Conservation (phyloP, 2,329 filamentous ascomycete species). For the Trichoderma guizhouense region DNA sequence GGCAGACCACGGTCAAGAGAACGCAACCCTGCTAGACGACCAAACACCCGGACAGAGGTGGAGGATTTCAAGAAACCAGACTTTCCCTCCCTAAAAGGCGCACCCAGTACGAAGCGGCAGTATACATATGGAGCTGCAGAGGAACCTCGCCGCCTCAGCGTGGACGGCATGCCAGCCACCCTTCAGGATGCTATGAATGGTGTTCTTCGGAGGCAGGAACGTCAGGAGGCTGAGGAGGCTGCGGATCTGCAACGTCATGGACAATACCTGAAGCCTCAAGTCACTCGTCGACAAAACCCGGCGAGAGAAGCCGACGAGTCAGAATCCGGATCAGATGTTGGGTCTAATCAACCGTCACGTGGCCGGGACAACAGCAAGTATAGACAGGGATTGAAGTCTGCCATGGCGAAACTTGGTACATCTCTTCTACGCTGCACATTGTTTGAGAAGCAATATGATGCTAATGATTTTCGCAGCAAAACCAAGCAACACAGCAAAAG, state of each 20-base stretch:
- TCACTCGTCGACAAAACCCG: neutral
- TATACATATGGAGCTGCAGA: conserved; percentile 38
- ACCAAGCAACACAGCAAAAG: neutral
- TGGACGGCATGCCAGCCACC: neutral
- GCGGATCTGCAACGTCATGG: neutral
- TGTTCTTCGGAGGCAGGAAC: conserved; percentile 7
- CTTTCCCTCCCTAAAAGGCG: conserved; percentile 29
- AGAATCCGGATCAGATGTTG: neutral
- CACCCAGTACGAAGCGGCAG: conserved; percentile 36
- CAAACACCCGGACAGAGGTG: neutral
- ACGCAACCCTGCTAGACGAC: conserved; percentile 13
- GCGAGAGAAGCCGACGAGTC: neutral
- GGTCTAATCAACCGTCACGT: neutral
- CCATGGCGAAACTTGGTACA: neutral
- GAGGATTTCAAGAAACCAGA: conserved; percentile 26
- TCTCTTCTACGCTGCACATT: neutral
- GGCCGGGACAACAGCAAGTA: neutral
- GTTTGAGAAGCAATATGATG: neutral
- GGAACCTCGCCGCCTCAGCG: conserved; percentile 29
- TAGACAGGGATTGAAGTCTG: neutral
- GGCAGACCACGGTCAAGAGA: conserved; percentile 20
- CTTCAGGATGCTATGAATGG: conserved; percentile 5
- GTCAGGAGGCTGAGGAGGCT: conserved; percentile 7
- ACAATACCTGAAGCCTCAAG: neutral
- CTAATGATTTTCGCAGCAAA: neutral